Evolutionary conservation across 495 filamentous ascomycete genomes (phyloP), one percentile per base, ranked within the genome.

Genomic region (Parachaetomium inaequale): DNA sequence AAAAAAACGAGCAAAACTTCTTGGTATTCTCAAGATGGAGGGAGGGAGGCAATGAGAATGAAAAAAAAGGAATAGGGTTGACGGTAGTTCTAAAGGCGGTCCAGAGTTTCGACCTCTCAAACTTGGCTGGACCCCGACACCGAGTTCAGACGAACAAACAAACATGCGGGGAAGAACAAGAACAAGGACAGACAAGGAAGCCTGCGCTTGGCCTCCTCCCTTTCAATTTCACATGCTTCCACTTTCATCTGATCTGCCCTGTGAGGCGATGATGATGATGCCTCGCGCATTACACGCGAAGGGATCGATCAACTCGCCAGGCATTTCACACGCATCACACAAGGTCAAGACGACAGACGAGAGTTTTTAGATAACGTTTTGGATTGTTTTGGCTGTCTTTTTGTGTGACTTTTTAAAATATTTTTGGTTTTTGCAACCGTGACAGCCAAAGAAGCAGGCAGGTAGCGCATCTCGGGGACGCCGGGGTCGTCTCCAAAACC

Each of bases 371-470:
- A 31, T 43, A 36, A 47, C 32, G 11, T 45, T 58, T 58, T 50
- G 19, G 32, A 17, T 58, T 58, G 56, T 58, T 58, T 58, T 58
- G 29, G n/a, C 56, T 49, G 43, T 28, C 43, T 49, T 58, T 57
- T 58, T 34, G 19, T n/a, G 21, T 40, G 11, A 21, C 17, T 26
- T 58, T 56, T 50, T 46, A 10, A 57, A 50, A 26, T 56, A 45
- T 56, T 58, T 58, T 46, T 46, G 19, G 1, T 17, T 1, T 36
- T 34, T 50, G 43, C 45, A 21, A 34, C n/a, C 7, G 21, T 23
- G 55, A 46, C 38, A 21, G 42, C 40, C 14, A 36, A 36, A n/a
- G n/a, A 34, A 53, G 50, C 23, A 51, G 28, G 5, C 12, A 49
- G 45, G 23, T 21, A 28, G 47, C 15, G 47, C 50, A 36, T 54